These are phyloP conservation scores for Trifolium subterraneum DNA, from an alignment of 306 rosid species.

Conservation along the genomic window DNA sequence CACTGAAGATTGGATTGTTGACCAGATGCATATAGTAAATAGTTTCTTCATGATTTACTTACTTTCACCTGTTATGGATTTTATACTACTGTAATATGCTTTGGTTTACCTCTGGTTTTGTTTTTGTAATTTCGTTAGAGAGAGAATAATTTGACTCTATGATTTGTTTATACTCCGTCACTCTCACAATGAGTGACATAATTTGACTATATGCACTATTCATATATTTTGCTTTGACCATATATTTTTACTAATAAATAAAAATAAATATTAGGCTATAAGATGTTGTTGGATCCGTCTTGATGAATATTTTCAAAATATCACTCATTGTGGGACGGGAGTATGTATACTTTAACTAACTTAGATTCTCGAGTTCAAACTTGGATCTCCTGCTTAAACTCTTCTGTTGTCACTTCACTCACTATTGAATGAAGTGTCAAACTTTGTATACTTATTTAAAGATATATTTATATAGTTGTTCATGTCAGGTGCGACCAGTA, in stretches of 20 bases:
- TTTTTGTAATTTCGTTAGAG: constrained; percentile 28
- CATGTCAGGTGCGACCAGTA: constrained; percentile 89
- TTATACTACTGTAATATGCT: not conserved
- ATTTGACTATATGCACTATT: no score
- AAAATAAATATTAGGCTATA: no score
- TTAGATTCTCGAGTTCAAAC: not conserved
- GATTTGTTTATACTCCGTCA: constrained; percentile 13
- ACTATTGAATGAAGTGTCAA: constrained; percentile 12
- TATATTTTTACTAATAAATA: no score
- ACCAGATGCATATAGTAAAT: constrained; percentile 74
- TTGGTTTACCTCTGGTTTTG: not conserved
- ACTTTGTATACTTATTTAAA: not conserved
- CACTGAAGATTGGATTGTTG: constrained; percentile 76
- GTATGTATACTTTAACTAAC: no score
- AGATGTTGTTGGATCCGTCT: no score
- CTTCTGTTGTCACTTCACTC: not conserved
- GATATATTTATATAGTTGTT: constrained; percentile 35
- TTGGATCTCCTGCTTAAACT: not conserved
- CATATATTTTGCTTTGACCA: no score
- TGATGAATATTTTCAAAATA: no score
- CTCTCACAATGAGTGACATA: no score
- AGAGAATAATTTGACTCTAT: not conserved
- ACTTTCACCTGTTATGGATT: constrained; percentile 25
- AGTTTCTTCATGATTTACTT: constrained; percentile 15
- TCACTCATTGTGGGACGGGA: no score